Base-by-base conservation (phyloP, 108 stramenopile species). In the Mayamaea pseudoterrestris region DNA sequence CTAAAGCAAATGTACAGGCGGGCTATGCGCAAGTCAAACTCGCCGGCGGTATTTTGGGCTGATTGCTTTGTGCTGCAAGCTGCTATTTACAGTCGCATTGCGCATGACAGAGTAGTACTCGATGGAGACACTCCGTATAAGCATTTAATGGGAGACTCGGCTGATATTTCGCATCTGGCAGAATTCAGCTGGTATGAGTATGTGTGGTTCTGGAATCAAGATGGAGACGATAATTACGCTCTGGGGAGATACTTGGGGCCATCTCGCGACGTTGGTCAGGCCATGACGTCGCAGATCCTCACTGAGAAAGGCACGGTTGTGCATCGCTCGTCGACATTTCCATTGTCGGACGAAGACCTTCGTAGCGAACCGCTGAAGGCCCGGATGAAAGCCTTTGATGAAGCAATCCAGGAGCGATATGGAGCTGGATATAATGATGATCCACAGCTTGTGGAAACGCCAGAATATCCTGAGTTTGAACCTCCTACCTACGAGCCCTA, bases 121-220 rank as follows among this genome's bases (percentile, higher is more conserved):
- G 30, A 58, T 2, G 67, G 67, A 17, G 2, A 50, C 2, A 50
- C 52, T 2, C 63, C 69, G 0, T 36, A 61, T 21, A 52, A 47
- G 0, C 20, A 57, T 30, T 26, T 70, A 13, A 25, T 31, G 0
- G 67, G 73, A 5, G 56, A 58, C 0, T 62, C 68, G 1, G 40
- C 68, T 3, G 68, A 74, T 27, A 74, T 74, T 7, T 61, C 62
- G 2, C 62, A 56, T 13, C 44, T 58, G 1, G 28, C 42, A 11
- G 50, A 64, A 30, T 64, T 65, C 35, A 57, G 42, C 1, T 71
- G 42, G 40, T 67, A 66, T 54, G 50, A 64, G 2, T 72, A 58
- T 47, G 55, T 67, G 1, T 57, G 32, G 40, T 56, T 20, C 17
- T 25, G 14, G 6, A 30, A 3, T 39, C 35, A 27, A 18, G 9